Evolutionary conservation across 2,329 filamentous ascomycete species (phyloP).

Genomic region (Aspergillus pseudoglaucus): DNA sequence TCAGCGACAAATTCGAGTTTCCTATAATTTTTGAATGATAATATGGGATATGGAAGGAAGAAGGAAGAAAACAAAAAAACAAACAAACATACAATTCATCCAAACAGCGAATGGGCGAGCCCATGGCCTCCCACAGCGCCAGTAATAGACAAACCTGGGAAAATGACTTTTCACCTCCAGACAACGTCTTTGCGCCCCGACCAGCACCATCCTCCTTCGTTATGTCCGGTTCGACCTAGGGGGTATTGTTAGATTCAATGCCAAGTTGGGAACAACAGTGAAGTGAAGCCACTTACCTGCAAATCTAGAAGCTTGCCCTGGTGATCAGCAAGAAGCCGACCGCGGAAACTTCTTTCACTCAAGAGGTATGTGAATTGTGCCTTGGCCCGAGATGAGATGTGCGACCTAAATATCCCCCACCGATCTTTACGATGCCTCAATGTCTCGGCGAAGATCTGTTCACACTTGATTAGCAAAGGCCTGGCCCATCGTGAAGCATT

Average conservation of each 20-base stretch:
- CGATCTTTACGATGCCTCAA: constrained; percentile 64
- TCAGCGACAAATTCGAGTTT: constrained; percentile 9
- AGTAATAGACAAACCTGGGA: constrained; percentile 91
- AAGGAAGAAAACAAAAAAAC: too few relatives aligned
- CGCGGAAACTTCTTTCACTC: constrained; percentile 81
- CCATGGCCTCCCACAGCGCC: constrained; percentile 96
- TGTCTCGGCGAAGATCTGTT: constrained; percentile 50
- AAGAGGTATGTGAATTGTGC: constrained; percentile 84
- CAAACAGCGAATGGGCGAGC: constrained; percentile 84
- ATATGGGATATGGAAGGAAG: neutral
- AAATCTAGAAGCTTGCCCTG: constrained; percentile 66
- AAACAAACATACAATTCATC: constrained; percentile 68
- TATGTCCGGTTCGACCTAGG: constrained; percentile 57
- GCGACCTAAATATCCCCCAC: constrained; percentile 74
- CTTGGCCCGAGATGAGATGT: constrained; percentile 79
- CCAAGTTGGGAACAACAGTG: neutral
- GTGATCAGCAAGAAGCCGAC: constrained; percentile 74
- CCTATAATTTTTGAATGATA: too few relatives aligned
- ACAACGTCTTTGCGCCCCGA: constrained; percentile 83
- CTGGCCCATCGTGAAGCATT: neutral
- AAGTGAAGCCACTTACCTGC: constrained; percentile 44
- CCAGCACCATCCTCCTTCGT: constrained; percentile 61
- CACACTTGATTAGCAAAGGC: constrained; percentile 1
- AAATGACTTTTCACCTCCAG: constrained; percentile 95
- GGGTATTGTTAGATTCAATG: constrained; percentile 5